Evolutionary conservation across 176 grass and related monocot genomes (phyloP).

Genomic region (Triticum aestivum): IWGSC_CS_RefSeq_v2.1 NC_057798.1:654963355-654963854

Average conservation of each 20-base stretch:
- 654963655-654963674: slow-evolving; percentile 86
- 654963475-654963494: slow-evolving; percentile 77
- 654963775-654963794: slow-evolving; percentile 8
- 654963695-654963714: slow-evolving; percentile 94
- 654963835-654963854: slow-evolving; percentile 18
- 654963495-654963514: slow-evolving; percentile 79
- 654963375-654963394: slow-evolving; percentile 10
- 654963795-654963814: not conserved
- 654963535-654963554: slow-evolving; percentile 63
- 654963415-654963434: not conserved
- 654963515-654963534: slow-evolving; percentile 95
- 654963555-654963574: not conserved
- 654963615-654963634: slow-evolving; percentile 17
- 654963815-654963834: slow-evolving; percentile 26
- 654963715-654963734: slow-evolving; percentile 96
- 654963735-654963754: slow-evolving; percentile 93
- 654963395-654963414: not conserved
- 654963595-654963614: not conserved
- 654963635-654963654: slow-evolving; percentile 85
- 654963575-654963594: slow-evolving; percentile 12
- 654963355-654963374: slow-evolving; percentile 13
- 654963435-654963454: slow-evolving; percentile 14
- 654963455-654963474: slow-evolving; percentile 77
- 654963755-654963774: slow-evolving; percentile 89
- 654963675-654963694: slow-evolving; percentile 96